A percentile compares a stretch with the other conserved stretches of the same genome.
Conservation (phyloP, 1,284 basidiomycete species). For the Neolentinus lepideus region DNA sequence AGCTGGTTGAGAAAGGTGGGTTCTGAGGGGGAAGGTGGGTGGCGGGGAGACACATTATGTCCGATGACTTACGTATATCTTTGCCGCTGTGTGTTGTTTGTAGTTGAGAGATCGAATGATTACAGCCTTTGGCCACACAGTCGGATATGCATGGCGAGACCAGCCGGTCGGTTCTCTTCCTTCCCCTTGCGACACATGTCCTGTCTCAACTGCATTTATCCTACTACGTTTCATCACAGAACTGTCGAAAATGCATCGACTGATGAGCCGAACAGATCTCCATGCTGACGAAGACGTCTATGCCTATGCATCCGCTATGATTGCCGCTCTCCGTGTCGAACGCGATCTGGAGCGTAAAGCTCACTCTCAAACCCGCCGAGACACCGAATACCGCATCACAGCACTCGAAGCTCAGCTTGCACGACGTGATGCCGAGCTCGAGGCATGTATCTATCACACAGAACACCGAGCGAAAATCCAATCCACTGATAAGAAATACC, state of each 20-base stretch:
- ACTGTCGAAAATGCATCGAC: not conserved
- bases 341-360: slow-evolving; percentile 37
- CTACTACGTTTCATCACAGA: not conserved
- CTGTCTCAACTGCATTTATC: not conserved
- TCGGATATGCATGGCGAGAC: slow-evolving; percentile 34
- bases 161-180: slow-evolving; percentile 31
- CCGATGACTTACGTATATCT: slow-evolving; percentile 9
- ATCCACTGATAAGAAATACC: not conserved
- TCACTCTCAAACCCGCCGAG: slow-evolving; percentile 31
- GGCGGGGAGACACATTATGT: slow-evolving; percentile 3
- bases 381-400: slow-evolving; percentile 34
- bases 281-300: slow-evolving; percentile 9
- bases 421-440: slow-evolving; percentile 47
- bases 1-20: slow-evolving; percentile 54
- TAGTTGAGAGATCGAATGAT: slow-evolving; percentile 49
- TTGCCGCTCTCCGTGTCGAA: slow-evolving; percentile 34
- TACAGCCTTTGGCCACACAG: slow-evolving; percentile 45
- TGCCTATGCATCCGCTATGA: slow-evolving; percentile 34
- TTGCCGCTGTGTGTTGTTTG: slow-evolving; percentile 8
- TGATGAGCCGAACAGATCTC: not conserved
- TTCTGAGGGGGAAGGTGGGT: slow-evolving; percentile 1
- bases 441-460: slow-evolving; percentile 22
- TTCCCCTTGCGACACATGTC: not conserved
- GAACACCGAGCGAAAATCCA: slow-evolving; percentile 7
- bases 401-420: slow-evolving; percentile 48